Base-by-base conservation (phyloP, 176 grass and related monocot genomes). In the Metroxylon sagu region DNA sequence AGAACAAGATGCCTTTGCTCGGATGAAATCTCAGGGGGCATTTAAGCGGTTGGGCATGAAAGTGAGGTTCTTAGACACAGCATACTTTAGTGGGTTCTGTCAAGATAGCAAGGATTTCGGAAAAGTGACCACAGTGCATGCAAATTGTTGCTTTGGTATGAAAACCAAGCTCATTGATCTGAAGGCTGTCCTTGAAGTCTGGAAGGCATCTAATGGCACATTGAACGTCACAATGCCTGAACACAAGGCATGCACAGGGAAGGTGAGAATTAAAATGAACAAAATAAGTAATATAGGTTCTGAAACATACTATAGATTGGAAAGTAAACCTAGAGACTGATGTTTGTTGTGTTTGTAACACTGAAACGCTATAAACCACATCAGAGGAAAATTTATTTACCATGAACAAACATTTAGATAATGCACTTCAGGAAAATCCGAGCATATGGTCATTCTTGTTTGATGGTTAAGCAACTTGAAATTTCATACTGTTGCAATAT, bases 1-100 rank as follows among this genome's bases (percentile, higher is more conserved):
- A 74, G 89, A 88, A 72, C 81, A 95, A 74, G 89, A 95, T 70
- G 81, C 85, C 71, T 75, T 94, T 17, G 82, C 75, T 72, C 26
- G 1, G 59, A 78, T 95, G 67, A 68, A 67, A 79, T 83, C 74
- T 14, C 74, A 27, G 43, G 75, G 72, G 48, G 74, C 55, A 69
- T 74, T 88, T 66, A 35, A 18, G 1, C 68, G 54, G 61, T 69
- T 85, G 48, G 81, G 74, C 57, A 54, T 95, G 61, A 56, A 51
- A 54, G 81, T 74, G 31, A 79, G 80, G 52, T 79, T 81, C 64
- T 76, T 88, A 16, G 84, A 95, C 77, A 82, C 82, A 64, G 68
- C 61, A 43, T 80, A 73, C 67, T 88, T 95, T 77, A 77, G 84
- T 62, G 84, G 89, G 0, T 82, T 95, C 74, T 95, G 84, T 54